phyloP scores from a whole-genome alignment of 176 grass and related monocot species.

The Puccinellia tenuiflora region DNA sequence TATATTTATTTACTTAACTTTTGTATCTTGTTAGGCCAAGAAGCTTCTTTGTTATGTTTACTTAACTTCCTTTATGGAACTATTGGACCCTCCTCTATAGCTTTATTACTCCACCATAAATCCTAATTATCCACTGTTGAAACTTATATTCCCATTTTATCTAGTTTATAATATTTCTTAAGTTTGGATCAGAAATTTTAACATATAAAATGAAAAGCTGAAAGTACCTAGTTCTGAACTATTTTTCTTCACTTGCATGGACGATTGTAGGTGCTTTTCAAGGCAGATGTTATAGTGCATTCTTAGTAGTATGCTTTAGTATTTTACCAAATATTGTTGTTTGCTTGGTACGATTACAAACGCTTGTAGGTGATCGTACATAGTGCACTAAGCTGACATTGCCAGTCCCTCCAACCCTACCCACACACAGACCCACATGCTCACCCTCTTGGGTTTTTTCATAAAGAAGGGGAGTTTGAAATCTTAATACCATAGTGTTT shows the following conservation, averaged over 20 bases:
- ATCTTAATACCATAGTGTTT: background rate
- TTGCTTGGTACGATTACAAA: background rate
- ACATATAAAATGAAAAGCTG: background rate
- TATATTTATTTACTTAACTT: slow-evolving; percentile 4
- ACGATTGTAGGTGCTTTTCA: background rate
- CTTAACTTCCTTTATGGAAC: background rate
- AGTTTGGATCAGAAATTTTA: background rate
- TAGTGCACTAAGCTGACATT: too few species aligned
- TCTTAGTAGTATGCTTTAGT: background rate
- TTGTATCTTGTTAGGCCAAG: background rate
- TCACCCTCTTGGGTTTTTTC: too few species aligned
- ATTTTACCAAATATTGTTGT: background rate
- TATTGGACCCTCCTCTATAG: background rate
- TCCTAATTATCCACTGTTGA: background rate
- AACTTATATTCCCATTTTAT: background rate
- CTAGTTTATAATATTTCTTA: background rate
- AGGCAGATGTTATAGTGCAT: background rate
- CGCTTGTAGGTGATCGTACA: too few species aligned
- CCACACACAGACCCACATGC: too few species aligned
- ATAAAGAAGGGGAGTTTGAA: background rate
- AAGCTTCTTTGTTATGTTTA: background rate
- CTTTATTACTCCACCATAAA: background rate
- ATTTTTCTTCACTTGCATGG: background rate
- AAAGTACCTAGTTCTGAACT: background rate
- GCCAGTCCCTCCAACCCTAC: too few species aligned